Evolutionary conservation across 768 basidiomycete species (phyloP).

Genomic region (Kwoniella sp.): DNA sequence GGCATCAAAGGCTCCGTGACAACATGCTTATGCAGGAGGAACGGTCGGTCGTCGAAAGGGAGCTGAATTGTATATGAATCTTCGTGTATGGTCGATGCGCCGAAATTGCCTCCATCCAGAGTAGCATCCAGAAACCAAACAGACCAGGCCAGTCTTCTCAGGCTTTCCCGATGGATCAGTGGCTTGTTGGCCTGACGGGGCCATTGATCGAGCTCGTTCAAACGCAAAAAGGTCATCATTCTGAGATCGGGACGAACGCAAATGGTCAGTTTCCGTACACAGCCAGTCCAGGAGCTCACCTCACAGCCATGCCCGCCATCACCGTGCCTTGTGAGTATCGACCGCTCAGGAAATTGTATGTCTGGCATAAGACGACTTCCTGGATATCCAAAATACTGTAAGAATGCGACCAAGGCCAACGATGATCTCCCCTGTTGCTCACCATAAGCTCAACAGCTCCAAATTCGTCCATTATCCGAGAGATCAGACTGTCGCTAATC

Average conservation of each 20-base stretch:
- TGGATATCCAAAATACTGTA: no score
- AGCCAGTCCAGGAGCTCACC: slow-evolving; percentile 7
- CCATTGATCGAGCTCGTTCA: slow-evolving; percentile 29
- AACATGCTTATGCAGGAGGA: slow-evolving; percentile 18
- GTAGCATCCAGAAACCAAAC: slow-evolving; percentile 28
- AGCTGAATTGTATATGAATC: slow-evolving; percentile 27
- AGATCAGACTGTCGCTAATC: slow-evolving; percentile 7
- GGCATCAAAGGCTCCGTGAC: slow-evolving; percentile 7
- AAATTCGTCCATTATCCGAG: slow-evolving; percentile 14
- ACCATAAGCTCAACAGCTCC: slow-evolving; percentile 34
- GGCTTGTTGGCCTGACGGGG: slow-evolving; percentile 21
- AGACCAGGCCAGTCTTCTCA: slow-evolving; percentile 32
- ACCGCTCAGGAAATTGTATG: slow-evolving; percentile 25
- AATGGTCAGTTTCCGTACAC: no score
- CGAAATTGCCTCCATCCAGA: slow-evolving; percentile 23
- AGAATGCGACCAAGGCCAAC: not conserved
- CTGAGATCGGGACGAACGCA: slow-evolving; percentile 9
- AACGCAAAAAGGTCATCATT: slow-evolving; percentile 36
- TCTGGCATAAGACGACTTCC: slow-evolving; percentile 19
- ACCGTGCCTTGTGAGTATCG: slow-evolving; percentile 21
- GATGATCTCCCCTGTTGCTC: not conserved
- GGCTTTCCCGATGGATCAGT: slow-evolving; percentile 21
- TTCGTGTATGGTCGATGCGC: slow-evolving; percentile 23
- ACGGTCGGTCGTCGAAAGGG: slow-evolving; percentile 24
- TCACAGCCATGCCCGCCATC: slow-evolving; percentile 28